Evolutionary conservation across 1,284 basidiomycete species (phyloP).

Genomic region (Rhodotorula sp.): DNA sequence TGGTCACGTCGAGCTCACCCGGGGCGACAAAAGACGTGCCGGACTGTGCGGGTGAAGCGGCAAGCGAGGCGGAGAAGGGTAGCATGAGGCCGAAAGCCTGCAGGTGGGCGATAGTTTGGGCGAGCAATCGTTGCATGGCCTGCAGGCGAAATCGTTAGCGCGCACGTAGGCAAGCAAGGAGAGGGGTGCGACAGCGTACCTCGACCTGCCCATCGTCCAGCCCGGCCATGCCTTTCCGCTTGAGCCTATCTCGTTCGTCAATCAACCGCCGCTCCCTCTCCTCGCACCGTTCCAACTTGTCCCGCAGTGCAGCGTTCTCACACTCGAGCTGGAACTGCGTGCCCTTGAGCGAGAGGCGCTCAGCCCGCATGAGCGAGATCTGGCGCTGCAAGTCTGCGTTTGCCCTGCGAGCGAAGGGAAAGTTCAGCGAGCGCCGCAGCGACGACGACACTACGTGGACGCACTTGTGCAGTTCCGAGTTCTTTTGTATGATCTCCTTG

Average conservation of each 20-base stretch:
- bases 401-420: slow-evolving; percentile 16
- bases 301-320: slow-evolving; percentile 25
- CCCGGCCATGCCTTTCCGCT: background rate
- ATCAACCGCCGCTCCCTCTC: slow-evolving; percentile 15
- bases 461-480: slow-evolving; percentile 42
- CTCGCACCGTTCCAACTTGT: slow-evolving; percentile 22
- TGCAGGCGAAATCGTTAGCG: background rate
- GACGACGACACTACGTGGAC: background rate
- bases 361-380: slow-evolving; percentile 38
- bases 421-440: background rate
- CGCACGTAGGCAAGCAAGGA: too few relatives aligned
- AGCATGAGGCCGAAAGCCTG: slow-evolving; percentile 26
- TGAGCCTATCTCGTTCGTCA: slow-evolving; percentile 19
- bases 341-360: slow-evolving; percentile 39
- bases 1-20: background rate
- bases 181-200: background rate
- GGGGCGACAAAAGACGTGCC: background rate
- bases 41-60: background rate
- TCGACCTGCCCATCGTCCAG: slow-evolving; percentile 27
- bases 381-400: slow-evolving; percentile 42
- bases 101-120: slow-evolving; percentile 19
- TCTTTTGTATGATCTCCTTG: slow-evolving; percentile 46
- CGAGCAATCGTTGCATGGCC: slow-evolving; percentile 22
- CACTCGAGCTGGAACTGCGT: slow-evolving; percentile 36
- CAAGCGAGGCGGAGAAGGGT: background rate